Evolutionary conservation across 768 basidiomycete species (phyloP), one percentile per base, ranked within the genome.

Genomic region (Lactifluus subvellereus): DNA sequence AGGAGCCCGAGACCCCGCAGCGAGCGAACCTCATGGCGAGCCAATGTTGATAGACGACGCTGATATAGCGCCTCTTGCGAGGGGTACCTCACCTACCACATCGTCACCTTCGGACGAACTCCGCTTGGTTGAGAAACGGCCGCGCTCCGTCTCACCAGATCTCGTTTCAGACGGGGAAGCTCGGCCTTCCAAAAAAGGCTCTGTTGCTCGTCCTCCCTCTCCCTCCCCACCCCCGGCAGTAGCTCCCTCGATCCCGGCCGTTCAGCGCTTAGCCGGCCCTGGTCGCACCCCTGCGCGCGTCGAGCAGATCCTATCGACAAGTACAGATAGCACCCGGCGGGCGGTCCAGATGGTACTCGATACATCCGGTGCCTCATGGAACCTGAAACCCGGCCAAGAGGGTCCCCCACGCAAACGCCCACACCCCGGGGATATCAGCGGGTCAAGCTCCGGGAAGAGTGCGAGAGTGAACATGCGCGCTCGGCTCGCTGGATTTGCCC

Each of bases 321-420:
- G 59, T 48, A 61, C 62, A 33, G 62, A 71, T 70, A 37, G 59
- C 49, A 33, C 68, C 69, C 69, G 66, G 66, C 64, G 70, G 62
- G 48, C 72, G 55, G 70, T 74, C 6, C 77, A 82, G 67, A 76
- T 79, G 61, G 77, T 82, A 4, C 70, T 87, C 38, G 78, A 76
- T 67, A 88, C 87, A 0, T 73, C 77, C 4, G 72, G 74, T 5
- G 81, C 86, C 2, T 69, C 74, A 1, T 88, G 86, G 82, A 78
- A 77, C 60, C 65, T 77, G 18, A 69, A 71, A 30, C 68, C 73
- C 73, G 22, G 69, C 68, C 64, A 85, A 82, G 73, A 80, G 77
- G 73, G 53, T 69, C 64, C 59, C 52, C 30, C 27, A 65, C 37
- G 66, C 66, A 52, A 54, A 42, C 57, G 66, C n/a, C 40, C 43